A percentile compares a stretch with the other conserved stretches of the same genome.
Evolutionary conservation across 2,329 filamentous ascomycete species (phyloP).

Genomic region (Pseudophaeomoniella oleicola): DNA sequence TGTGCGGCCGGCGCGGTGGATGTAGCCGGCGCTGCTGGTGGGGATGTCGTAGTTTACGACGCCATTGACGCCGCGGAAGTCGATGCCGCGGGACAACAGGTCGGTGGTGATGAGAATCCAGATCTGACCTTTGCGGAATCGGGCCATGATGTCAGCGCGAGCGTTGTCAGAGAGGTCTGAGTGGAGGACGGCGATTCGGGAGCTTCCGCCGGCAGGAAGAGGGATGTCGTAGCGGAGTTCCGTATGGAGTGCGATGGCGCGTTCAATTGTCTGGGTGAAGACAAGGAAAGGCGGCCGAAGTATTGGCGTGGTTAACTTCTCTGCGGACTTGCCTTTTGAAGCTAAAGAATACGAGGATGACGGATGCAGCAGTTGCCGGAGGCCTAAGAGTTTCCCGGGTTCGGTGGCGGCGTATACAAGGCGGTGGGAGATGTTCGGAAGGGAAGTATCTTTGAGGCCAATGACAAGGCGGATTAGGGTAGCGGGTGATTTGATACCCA

Average conservation of each 20-base stretch:
- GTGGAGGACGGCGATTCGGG: slow-evolving; percentile 79
- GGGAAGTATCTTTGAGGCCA: slow-evolving; percentile 89
- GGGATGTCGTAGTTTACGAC: slow-evolving; percentile 98
- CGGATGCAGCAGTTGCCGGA: slow-evolving; percentile 79
- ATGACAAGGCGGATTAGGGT: slow-evolving; percentile 72
- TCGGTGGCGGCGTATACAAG: slow-evolving; percentile 87
- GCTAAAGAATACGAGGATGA: slow-evolving; percentile 41
- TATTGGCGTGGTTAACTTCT: no score
- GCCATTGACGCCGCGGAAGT: slow-evolving; percentile 88
- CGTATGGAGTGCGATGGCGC: slow-evolving; percentile 72
- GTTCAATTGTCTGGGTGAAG: slow-evolving; percentile 90
- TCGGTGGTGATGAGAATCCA: slow-evolving; percentile 97
- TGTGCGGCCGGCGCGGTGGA: slow-evolving; percentile 85
- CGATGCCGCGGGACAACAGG: slow-evolving; percentile 77
- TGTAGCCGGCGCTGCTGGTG: slow-evolving; percentile 75
- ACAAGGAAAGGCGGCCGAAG: slow-evolving; percentile 83
- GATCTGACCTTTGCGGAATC: slow-evolving; percentile 80
- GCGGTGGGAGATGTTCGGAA: slow-evolving; percentile 81
- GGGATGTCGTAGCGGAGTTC: slow-evolving; percentile 94
- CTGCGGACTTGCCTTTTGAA: slow-evolving; percentile 17
- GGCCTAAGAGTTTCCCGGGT: slow-evolving; percentile 78
- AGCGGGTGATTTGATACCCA: slow-evolving; percentile 19
- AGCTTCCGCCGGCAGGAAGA: slow-evolving; percentile 54
- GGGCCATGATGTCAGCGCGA: slow-evolving; percentile 69
- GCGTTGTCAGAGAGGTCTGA: slow-evolving; percentile 65